phyloP scores from a whole-genome alignment of 176 grass and related monocot genomes.

The Leersia perrieri region DNA sequence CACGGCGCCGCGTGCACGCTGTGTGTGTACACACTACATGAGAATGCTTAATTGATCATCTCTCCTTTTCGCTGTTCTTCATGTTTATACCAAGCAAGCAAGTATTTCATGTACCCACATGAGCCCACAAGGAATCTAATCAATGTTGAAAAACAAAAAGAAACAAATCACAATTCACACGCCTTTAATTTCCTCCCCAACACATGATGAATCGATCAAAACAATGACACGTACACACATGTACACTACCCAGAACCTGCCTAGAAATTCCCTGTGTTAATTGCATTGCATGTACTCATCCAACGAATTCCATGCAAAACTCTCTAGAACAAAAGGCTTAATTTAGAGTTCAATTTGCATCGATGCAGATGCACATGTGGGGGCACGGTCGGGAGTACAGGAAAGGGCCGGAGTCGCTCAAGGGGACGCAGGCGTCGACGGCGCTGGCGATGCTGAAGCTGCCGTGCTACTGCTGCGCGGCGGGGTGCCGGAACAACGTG shows the following conservation, averaged over 20 bases:
- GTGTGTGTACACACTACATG: background rate
- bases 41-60: background rate
- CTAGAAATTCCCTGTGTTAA: background rate
- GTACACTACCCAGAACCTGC: background rate
- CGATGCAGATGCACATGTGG: slow-evolving; percentile 98
- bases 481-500: slow-evolving; percentile 83
- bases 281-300: background rate
- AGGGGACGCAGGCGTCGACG: slow-evolving; percentile 52
- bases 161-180: slow-evolving; percentile 23
- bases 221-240: background rate
- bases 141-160: background rate
- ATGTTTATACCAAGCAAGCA: slow-evolving; percentile 26
- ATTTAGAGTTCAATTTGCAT: too few species aligned
- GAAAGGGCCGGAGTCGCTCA: slow-evolving; percentile 85
- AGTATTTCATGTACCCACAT: slow-evolving; percentile 22
- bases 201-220: background rate
- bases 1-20: background rate
- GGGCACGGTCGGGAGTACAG: slow-evolving; percentile 93
- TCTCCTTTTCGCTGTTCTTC: background rate
- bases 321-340: too few species aligned
- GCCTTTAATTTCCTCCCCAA: background rate
- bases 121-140: slow-evolving; percentile 17
- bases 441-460: slow-evolving; percentile 73
- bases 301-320: too few species aligned
- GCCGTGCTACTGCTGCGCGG: slow-evolving; percentile 89